Evolutionary conservation across 129 eudicot species (phyloP).

Genomic region (Arctium minus): DNA sequence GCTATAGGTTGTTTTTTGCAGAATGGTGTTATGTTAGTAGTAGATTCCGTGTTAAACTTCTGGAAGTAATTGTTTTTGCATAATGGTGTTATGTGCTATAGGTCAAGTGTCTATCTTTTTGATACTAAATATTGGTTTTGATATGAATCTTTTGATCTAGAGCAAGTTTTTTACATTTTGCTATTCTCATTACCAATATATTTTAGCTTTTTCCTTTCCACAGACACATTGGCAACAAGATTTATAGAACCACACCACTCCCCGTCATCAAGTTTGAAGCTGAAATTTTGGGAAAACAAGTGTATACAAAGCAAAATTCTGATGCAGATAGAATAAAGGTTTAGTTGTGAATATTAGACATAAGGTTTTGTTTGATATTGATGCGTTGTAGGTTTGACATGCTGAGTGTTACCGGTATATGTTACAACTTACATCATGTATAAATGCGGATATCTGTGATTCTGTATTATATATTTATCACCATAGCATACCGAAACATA

Average conservation of each 20-base stretch:
- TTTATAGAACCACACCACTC: constrained; percentile 79
- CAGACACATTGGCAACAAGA: constrained; percentile 75
- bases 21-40: not conserved
- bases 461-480: no score
- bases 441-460: no score
- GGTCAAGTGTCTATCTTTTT: no score
- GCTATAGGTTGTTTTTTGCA: not conserved
- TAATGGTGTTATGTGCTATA: no score
- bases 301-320: constrained; percentile 53
- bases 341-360: not conserved
- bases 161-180: not conserved
- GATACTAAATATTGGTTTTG: constrained; percentile 68
- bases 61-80: not conserved
- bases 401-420: no score
- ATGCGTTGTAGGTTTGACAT: no score
- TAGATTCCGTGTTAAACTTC: not conserved
- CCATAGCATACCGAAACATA: not conserved
- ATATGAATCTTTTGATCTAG: not conserved
- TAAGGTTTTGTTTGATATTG: not conserved
- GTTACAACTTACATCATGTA: no score
- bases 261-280: constrained; percentile 76
- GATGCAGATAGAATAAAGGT: constrained; percentile 81
- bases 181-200: not conserved
- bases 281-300: constrained; percentile 65
- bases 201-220: not conserved